Evolutionary conservation across 1,284 basidiomycete species (phyloP), one percentile per base, ranked within the genome.

Genomic region (Meira miltonrushii): DNA sequence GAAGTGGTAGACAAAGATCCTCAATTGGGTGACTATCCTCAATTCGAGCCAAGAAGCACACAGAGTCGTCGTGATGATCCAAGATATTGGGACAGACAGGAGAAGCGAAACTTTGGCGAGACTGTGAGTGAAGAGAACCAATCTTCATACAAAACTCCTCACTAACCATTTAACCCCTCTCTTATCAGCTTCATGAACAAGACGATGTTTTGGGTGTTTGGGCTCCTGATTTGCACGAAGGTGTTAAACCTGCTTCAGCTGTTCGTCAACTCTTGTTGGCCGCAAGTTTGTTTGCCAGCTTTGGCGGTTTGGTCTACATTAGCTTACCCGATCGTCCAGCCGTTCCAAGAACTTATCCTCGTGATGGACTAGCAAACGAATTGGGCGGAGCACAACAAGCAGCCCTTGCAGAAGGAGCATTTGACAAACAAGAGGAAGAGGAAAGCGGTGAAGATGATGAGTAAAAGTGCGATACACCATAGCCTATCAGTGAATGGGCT

Each of bases 51-150:
- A 46, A 46, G 65, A 58, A 72, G 63, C 61, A 59, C 60, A 39
- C 75, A 77, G 60, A 64, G 59, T 39, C 68, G 75, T 54, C 67
- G 66, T 41, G 71, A 68, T 61, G 67, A 65, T 52, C 71, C 66
- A 55, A 68, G 69, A 47, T 77, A 72, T 72, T 77, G 72, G 72
- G 74, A 77, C 58, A 57, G 66, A 48, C 75, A 77, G 62, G 75
- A 77, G 61, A 75, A 76, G 64, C 58, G 66, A 4, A 75, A 77
- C 66, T 77, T 67, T 65, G 74, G 72, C 47, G 75, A 77, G 57
- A 72, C 69, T 12, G 73, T 74, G 59, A 58, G 71, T 17, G 12
- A 19, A n/a, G 21, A 23, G 25, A 15, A 25, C 53, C 25, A 12
- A 10, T 15, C 8, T 33, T 41, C 12, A 19, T 9, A 12, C 28